Conservation (phyloP, 2,329 filamentous ascomycete genomes). For the Fusarium heterosporum region DNA sequence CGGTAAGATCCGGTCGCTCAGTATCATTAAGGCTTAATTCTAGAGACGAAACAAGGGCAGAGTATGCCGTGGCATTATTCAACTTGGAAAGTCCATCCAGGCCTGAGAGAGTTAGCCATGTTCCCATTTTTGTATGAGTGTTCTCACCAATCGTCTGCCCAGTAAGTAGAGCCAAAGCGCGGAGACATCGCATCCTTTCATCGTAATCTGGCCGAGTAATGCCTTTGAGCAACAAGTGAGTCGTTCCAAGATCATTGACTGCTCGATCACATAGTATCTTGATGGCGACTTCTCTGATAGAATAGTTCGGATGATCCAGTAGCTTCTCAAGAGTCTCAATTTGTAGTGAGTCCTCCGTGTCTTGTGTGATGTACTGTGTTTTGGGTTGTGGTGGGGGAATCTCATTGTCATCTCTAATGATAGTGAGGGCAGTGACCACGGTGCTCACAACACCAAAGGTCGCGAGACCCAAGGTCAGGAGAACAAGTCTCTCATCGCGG, state of each 20-base stretch:
- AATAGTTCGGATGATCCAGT: conserved; percentile 76
- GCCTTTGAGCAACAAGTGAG: conserved; percentile 65
- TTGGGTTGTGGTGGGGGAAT: conserved; percentile 74
- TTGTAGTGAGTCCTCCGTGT: conserved; percentile 78
- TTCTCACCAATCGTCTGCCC: conserved; percentile 52
- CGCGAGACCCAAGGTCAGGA: conserved; percentile 66
- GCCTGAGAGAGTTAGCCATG: conserved; percentile 46
- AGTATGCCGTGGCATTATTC: conserved; percentile 63
- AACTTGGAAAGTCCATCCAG: conserved; percentile 58
- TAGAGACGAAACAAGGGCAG: conserved; percentile 70
- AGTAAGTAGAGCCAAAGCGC: conserved; percentile 67
- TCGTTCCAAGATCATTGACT: conserved; percentile 67
- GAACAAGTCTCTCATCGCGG: conserved; percentile 66
- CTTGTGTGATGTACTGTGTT: conserved; percentile 79
- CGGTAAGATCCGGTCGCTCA: conserved; percentile 63
- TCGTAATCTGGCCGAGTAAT: conserved; percentile 71
- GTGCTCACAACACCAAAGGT: conserved; percentile 68
- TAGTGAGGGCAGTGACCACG: conserved; percentile 68
- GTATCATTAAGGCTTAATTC: conserved; percentile 66
- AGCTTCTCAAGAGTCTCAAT: conserved; percentile 75
- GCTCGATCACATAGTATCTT: conserved; percentile 68
- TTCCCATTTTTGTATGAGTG: neutral
- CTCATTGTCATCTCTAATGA: conserved; percentile 72
- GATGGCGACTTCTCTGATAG: conserved; percentile 76
- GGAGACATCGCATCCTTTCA: conserved; percentile 67